Conservation (phyloP, 345 rosid genomes). For the Lepidium aucheri region DNA sequence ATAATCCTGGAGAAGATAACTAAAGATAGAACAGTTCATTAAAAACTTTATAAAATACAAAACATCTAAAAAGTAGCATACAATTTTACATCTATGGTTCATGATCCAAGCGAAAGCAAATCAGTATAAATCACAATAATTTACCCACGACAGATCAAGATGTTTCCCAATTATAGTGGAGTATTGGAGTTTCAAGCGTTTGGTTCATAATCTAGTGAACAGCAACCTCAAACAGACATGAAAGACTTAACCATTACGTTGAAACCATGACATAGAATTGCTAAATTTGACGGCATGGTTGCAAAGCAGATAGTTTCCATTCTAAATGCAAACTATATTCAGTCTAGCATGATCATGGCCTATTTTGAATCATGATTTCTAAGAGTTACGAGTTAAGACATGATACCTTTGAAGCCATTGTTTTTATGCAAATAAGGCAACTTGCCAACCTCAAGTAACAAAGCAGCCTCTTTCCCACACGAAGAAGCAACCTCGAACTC, state of each 20-base stretch:
- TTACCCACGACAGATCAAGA: background rate
- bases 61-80: background rate
- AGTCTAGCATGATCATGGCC: background rate
- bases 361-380: background rate
- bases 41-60: background rate
- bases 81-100: background rate
- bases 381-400: background rate
- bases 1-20: constrained; percentile 41
- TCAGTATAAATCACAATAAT: background rate
- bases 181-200: background rate
- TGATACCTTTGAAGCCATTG: constrained; percentile 55
- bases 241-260: background rate
- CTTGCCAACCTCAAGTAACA: constrained; percentile 79
- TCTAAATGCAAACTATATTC: background rate
- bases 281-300: background rate
- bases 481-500: constrained; percentile 75
- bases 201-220: background rate
- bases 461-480: constrained; percentile 80
- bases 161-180: background rate
- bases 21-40: constrained; percentile 32
- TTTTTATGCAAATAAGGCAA: constrained; percentile 68
- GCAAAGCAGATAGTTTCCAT: background rate
- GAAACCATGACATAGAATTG: background rate
- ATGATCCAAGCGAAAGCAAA: background rate
- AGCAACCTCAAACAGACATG: background rate